Evolutionary conservation across 768 basidiomycete species (phyloP).

Genomic region (Pulveroboletus sp.): DNA sequence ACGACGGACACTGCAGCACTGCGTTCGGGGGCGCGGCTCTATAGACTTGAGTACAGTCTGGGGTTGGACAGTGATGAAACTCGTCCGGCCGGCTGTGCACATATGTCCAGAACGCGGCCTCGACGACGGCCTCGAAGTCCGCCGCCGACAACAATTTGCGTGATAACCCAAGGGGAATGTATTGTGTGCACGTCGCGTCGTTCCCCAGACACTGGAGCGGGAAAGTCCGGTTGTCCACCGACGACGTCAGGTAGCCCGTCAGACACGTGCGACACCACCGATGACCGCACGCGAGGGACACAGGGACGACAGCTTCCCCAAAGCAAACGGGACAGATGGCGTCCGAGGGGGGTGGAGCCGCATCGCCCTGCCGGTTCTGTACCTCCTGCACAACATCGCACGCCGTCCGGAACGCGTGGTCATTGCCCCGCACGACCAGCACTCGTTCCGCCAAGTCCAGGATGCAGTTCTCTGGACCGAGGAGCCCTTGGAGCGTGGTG

Average conservation of each 20-base stretch:
- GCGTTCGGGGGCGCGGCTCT: conserved; percentile 48
- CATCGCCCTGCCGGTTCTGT: conserved; percentile 30
- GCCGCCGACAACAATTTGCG: conserved; percentile 44
- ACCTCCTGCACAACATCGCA: conserved; percentile 43
- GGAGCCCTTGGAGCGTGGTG: conserved; percentile 38
- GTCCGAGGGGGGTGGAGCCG: conserved; percentile 12
- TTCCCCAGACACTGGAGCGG: conserved; percentile 71
- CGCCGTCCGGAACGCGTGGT: conserved; percentile 31
- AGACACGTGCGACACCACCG: conserved; percentile 65
- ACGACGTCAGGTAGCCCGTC: conserved; percentile 50
- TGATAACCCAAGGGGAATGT: conserved; percentile 53
- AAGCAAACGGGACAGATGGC: conserved; percentile 69
- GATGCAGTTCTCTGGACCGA: conserved; percentile 56
- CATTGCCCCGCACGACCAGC: conserved; percentile 56
- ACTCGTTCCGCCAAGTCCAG: conserved; percentile 41
- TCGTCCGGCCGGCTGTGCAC: conserved; percentile 57
- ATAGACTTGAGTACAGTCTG: conserved; percentile 75
- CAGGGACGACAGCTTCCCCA: conserved; percentile 46
- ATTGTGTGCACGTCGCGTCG: conserved; percentile 52
- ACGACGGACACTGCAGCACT: conserved; percentile 66
- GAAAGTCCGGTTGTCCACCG: conserved; percentile 56
- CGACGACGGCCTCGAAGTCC: conserved; percentile 53
- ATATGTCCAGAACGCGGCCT: conserved; percentile 59
- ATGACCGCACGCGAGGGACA: conserved; percentile 62
- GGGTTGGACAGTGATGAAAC: conserved; percentile 73